Evolutionary conservation across 78 protist genomes (phyloP).

Genomic region (Bigelowiella natans): DNA sequence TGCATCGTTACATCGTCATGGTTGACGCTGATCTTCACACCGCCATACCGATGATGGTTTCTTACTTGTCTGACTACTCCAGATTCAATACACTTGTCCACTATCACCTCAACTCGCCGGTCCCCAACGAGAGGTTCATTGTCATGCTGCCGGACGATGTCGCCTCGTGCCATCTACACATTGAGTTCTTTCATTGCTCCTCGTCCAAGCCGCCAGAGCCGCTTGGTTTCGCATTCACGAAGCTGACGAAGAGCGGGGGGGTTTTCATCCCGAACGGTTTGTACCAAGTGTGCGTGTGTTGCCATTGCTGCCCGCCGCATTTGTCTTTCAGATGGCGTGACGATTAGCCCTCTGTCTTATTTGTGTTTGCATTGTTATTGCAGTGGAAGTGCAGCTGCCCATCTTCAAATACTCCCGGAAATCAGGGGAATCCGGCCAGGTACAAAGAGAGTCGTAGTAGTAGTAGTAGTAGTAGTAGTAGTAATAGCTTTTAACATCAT

Average conservation of each 20-base stretch:
- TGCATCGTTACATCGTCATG: too few relatives aligned
- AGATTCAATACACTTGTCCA: not conserved
- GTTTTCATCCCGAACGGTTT: too few relatives aligned
- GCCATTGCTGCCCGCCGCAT: too few relatives aligned
- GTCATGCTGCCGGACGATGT: not conserved
- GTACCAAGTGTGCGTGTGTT: too few relatives aligned
- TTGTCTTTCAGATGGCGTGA: too few relatives aligned
- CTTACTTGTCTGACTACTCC: too few relatives aligned
- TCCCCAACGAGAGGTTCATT: not conserved
- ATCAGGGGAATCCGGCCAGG: not conserved
- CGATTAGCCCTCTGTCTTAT: not conserved
- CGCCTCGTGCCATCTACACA: not conserved
- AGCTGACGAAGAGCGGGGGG: too few relatives aligned
- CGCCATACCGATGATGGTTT: too few relatives aligned
- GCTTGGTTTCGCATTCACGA: not conserved
- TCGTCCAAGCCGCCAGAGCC: not conserved
- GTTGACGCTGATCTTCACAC: too few relatives aligned
- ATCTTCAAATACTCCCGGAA: not conserved
- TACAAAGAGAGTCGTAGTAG: too few relatives aligned
- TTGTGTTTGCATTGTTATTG: not conserved
- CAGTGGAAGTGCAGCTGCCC: not conserved
- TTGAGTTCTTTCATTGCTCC: not conserved
- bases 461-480: too few relatives aligned
- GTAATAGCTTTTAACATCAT: too few relatives aligned
- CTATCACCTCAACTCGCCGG: not conserved